phyloP scores from a whole-genome alignment of 306 rosid genomes.

The Bauhinia variegata region DNA sequence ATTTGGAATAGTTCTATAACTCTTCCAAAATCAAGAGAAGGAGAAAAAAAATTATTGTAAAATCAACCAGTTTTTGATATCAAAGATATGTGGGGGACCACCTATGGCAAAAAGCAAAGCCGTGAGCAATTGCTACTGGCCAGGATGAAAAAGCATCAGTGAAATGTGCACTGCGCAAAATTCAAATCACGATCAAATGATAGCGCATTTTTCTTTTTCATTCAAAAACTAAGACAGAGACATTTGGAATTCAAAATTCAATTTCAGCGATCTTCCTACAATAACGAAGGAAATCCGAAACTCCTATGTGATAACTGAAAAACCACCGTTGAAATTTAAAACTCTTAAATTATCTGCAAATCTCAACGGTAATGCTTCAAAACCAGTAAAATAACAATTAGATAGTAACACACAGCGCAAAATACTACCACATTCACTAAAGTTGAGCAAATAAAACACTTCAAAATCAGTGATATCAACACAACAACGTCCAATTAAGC shows the following conservation, averaged over 20 bases:
- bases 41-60: background rate
- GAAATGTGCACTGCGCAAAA: slow-evolving; percentile 21
- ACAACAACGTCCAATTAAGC: background rate
- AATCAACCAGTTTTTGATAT: slow-evolving; percentile 1
- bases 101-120: slow-evolving; percentile 22
- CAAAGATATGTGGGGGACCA: slow-evolving; percentile 41
- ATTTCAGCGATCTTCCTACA: slow-evolving; percentile 8
- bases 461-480: slow-evolving; percentile 25
- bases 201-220: background rate
- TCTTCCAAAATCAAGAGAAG: background rate
- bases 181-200: slow-evolving; percentile 16
- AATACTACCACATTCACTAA: background rate
- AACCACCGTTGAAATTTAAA: background rate
- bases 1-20: background rate
- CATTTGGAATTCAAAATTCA: background rate
- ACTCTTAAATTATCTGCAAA: background rate
- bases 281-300: slow-evolving; percentile 9
- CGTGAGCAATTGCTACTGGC: background rate
- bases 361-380: background rate
- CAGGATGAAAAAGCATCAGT: slow-evolving; percentile 4
- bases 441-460: slow-evolving; percentile 19
- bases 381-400: slow-evolving; percentile 16
- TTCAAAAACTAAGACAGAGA: background rate
- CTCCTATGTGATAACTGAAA: background rate
- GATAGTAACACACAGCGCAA: background rate